Conservation (phyloP, 1,139 yeast species). For the Debaryomycetaceae sp. region DNA sequence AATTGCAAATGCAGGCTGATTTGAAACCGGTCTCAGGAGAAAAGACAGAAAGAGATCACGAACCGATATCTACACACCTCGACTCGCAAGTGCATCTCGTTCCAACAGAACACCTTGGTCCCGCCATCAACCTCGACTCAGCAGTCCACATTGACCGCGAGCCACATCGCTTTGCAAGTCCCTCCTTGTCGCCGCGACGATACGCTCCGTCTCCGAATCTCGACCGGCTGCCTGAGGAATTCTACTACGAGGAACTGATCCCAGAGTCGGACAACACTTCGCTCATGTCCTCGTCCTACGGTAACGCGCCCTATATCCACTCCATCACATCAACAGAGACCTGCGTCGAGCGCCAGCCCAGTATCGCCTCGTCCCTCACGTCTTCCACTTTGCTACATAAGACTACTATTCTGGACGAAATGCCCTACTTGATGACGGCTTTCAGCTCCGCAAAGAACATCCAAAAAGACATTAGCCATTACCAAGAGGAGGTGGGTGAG, state of each 20-base stretch:
- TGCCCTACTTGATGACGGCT: conserved; percentile 49
- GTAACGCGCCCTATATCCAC: conserved; percentile 28
- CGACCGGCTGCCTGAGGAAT: no score
- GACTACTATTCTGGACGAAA: conserved; percentile 41
- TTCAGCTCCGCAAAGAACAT: conserved; percentile 42
- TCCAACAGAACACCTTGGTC: no score
- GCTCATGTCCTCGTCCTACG: conserved; percentile 16
- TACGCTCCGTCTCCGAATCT: no score
- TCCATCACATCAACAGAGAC: conserved; percentile 23
- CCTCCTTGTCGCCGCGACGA: no score
- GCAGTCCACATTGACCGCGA: not conserved
- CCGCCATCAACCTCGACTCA: no score
- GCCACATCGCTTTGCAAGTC: no score
- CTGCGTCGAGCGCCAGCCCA: no score
- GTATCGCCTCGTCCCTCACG: conserved; percentile 19
- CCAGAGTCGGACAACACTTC: conserved; percentile 23
- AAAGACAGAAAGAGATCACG: not conserved
- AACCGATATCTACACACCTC: no score
- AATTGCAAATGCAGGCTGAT: not conserved
- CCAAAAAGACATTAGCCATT: conserved; percentile 38
- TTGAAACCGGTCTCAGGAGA: not conserved
- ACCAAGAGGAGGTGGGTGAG: conserved; percentile 14
- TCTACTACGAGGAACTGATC: conserved; percentile 12
- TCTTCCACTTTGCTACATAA: conserved; percentile 24
- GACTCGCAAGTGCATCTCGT: no score